These are phyloP conservation scores for Alternaria burnsii DNA, from an alignment of 2,329 filamentous ascomycete species.

Conservation along the genomic window DNA sequence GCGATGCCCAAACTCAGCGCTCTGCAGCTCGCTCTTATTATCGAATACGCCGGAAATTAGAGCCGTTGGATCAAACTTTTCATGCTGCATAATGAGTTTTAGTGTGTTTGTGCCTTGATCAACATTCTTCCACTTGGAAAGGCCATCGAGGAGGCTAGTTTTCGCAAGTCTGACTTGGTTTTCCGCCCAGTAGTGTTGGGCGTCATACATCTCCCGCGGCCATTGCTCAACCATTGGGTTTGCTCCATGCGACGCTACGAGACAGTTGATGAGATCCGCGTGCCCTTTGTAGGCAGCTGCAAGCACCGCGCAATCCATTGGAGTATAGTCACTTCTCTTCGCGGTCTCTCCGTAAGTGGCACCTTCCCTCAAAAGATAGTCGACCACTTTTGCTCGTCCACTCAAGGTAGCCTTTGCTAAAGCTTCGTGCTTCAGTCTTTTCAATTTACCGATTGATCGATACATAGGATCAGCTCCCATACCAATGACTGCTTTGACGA, in stretches of 20 bases:
- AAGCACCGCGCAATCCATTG: slow-evolving; percentile 23
- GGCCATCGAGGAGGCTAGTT: slow-evolving; percentile 26
- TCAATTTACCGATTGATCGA: slow-evolving; percentile 18
- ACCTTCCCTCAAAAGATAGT: slow-evolving; percentile 25
- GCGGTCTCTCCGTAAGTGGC: slow-evolving; percentile 26
- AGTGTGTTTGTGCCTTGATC: slow-evolving; percentile 24
- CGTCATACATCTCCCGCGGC: slow-evolving; percentile 28
- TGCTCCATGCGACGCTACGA: slow-evolving; percentile 25
- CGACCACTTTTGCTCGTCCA: slow-evolving; percentile 24
- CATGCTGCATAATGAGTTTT: slow-evolving; percentile 26
- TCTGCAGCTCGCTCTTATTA: slow-evolving; percentile 27
- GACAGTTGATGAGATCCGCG: slow-evolving; percentile 22
- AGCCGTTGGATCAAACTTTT: slow-evolving; percentile 22
- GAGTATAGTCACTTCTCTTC: slow-evolving; percentile 18
- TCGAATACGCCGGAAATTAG: slow-evolving; percentile 27
- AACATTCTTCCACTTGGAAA: slow-evolving; percentile 27
- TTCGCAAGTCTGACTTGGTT: slow-evolving; percentile 24
- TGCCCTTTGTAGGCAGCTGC: slow-evolving; percentile 29
- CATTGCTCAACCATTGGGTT: slow-evolving; percentile 31
- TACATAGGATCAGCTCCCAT: slow-evolving; percentile 21
- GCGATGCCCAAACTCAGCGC: slow-evolving; percentile 18
- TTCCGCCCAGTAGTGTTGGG: slow-evolving; percentile 30
- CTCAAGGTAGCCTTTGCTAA: slow-evolving; percentile 24
- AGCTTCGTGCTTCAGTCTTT: slow-evolving; percentile 29
- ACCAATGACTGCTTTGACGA: slow-evolving; percentile 21